phyloP scores from a whole-genome alignment of 768 basidiomycete genomes.

The Macrolepiota fuliginosa region DNA sequence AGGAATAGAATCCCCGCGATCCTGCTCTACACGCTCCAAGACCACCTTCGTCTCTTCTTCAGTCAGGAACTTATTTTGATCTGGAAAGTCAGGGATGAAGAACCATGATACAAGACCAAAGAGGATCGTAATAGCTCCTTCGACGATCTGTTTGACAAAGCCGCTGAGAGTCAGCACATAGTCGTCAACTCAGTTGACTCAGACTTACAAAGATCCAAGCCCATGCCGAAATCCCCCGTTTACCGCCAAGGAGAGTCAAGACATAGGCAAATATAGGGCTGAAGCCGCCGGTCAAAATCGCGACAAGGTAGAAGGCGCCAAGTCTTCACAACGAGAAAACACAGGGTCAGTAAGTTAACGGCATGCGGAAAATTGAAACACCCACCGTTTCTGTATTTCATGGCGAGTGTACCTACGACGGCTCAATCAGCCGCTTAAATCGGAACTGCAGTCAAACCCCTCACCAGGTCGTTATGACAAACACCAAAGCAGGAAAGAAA shows the following conservation, averaged over 20 bases:
- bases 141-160: conserved; percentile 13
- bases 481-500: conserved; percentile 49
- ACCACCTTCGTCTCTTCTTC: conserved; percentile 39
- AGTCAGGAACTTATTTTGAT: conserved; percentile 44
- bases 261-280: no score
- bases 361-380: no score
- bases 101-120: conserved; percentile 44
- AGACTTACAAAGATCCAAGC: conserved; percentile 41
- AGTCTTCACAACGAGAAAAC: no score
- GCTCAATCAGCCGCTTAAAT: not conserved
- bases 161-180: not conserved
- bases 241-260: no score
- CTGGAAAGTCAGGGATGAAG: conserved; percentile 45
- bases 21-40: conserved; percentile 42
- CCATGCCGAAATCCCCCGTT: no score
- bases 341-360: no score
- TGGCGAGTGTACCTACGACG: no score
- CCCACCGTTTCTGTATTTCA: no score
- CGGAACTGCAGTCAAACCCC: conserved; percentile 2
- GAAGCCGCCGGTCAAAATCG: no score
- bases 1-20: conserved; percentile 49
- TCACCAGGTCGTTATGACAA: conserved; percentile 49
- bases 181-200: not conserved
- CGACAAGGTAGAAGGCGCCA: no score
- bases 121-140: conserved; percentile 43